Evolutionary conservation across 192 early-diverging fungal species (phyloP), one percentile per base, ranked within the genome.

Genomic region (Irineochytrium annulatum): DNA sequence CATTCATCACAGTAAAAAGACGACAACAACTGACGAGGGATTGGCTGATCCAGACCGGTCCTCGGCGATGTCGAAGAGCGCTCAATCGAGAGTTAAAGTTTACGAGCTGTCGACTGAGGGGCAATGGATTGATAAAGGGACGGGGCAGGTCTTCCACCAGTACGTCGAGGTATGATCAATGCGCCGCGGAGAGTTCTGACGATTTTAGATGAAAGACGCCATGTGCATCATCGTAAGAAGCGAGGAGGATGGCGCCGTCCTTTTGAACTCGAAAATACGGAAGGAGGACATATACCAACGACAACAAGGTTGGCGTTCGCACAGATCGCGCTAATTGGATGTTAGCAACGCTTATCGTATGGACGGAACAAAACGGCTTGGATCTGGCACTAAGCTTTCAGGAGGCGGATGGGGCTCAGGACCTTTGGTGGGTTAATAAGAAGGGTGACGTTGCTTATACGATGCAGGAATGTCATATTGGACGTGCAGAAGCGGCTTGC

Each of bases 371-470:
- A 16, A 78, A 81, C 35, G 84, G 85, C 13, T 65, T 79, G 29
- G 93, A 98, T 67, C 72, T 94, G 30, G 95, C 95, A 8, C 77
- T 98, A 27, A 93, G 91, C 61, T 98, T 98, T 73, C 89, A 95
- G 76, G 88, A 91, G 60, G 79, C 82, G 37, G 87, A 81, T n/a
- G 92, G 91, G 43, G 95, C 94, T 55, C 70, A 79, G 24, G 86
- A 89, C 30, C 82, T 93, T 51, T 84, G 89, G 91, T 88, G 80
- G 60, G 72, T 72, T 31, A 64, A 46, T 6, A 45, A 58, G 0
- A 34, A 34, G 29, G 46, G 31, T 52, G 34, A 52, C 13, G 49
- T 66, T 20, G 55, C 58, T 44, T 34, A 34, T 22, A 16, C 55
- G 5, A 19, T 2, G 28, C 45, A 74, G 73, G 73, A 52, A 70